phyloP scores from a whole-genome alignment of 2,329 filamentous ascomycete genomes.

The Penicillium sp. region DNA sequence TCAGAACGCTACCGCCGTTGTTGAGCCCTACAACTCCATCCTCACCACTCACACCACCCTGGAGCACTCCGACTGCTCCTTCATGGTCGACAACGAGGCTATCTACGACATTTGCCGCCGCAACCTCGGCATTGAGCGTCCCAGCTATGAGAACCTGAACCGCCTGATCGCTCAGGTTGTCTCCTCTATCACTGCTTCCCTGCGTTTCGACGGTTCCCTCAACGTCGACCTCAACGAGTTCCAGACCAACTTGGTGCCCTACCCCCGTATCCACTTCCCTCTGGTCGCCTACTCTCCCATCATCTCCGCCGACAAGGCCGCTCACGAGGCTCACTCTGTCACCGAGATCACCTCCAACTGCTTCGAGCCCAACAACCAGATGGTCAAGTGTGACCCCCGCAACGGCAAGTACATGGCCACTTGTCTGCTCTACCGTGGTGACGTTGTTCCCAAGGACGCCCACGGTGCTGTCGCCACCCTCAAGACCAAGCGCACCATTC shows the following conservation, averaged over 20 bases:
- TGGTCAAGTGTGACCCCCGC: constrained; percentile 98
- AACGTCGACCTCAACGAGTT: constrained; percentile 99
- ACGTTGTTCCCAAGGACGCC: constrained; percentile 94
- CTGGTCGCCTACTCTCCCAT: constrained; percentile 95
- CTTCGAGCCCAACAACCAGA: constrained; percentile 99
- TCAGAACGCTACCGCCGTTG: constrained; percentile 93
- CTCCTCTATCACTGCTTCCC: constrained; percentile 95
- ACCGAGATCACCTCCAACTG: constrained; percentile 98
- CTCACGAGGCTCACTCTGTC: constrained; percentile 96
- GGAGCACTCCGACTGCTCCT: constrained; percentile 99
- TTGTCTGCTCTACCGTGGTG: constrained; percentile 95
- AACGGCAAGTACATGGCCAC: constrained; percentile 99
- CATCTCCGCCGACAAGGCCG: constrained; percentile 90
- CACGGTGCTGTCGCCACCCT: constrained; percentile 89
- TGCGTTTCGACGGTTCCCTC: constrained; percentile 96
- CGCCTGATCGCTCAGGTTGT: constrained; percentile 98
- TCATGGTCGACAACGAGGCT: constrained; percentile 99
- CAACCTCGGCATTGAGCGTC: constrained; percentile 94
- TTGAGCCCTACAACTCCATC: constrained; percentile 99
- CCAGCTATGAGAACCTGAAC: constrained; percentile 98
- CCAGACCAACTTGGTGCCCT: constrained; percentile 99
- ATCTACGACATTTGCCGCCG: constrained; percentile 99
- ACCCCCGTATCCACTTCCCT: constrained; percentile 98
- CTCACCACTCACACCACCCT: constrained; percentile 98
- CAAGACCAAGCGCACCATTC: constrained; percentile 99